Conservation (phyloP, 768 basidiomycete species). For the Lyophyllum semitale region DNA sequence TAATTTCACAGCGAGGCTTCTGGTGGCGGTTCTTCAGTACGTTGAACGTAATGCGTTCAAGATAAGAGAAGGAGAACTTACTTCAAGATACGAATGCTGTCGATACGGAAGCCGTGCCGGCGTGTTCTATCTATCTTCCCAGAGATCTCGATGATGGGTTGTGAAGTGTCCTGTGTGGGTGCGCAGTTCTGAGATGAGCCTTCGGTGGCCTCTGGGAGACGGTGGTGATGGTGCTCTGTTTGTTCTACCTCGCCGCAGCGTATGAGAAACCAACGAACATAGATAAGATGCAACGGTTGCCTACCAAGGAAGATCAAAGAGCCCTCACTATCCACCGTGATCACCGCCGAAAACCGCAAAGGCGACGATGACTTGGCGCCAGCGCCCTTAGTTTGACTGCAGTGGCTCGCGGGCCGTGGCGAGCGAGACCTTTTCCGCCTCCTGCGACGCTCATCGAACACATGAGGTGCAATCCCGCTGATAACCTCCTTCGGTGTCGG, state of each 20-base stretch:
- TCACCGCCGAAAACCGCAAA: conserved; percentile 33
- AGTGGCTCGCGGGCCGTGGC: conserved; percentile 8
- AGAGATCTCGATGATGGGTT: conserved; percentile 12
- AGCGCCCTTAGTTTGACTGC: conserved; percentile 14
- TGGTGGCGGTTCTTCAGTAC: neutral
- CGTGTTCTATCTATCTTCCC: conserved; percentile 14
- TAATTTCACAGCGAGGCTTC: conserved; percentile 22
- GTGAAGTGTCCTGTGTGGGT: conserved; percentile 1
- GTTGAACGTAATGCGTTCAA: conserved; percentile 8
- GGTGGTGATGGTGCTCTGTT: conserved; percentile 12
- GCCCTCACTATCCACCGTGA: conserved; percentile 35
- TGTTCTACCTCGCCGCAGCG: conserved; percentile 5
- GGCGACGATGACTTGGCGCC: conserved; percentile 32
- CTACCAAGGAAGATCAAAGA: conserved; percentile 32
- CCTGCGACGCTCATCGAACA: conserved; percentile 40
- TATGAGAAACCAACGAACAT: neutral
- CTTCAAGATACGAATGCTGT: conserved; percentile 20
- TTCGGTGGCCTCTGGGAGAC: conserved; percentile 1
- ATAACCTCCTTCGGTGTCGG: conserved; percentile 44
- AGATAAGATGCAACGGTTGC: conserved; percentile 1
- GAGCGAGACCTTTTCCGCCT: conserved; percentile 26
- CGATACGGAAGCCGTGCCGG: conserved; percentile 16
- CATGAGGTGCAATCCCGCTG: conserved; percentile 46
- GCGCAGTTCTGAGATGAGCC: conserved; percentile 7
- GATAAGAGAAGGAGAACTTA: conserved; percentile 5